These are phyloP conservation scores for Eucalyptus regnans DNA, from an alignment of 345 rosid species.

Conservation along the genomic window DNA sequence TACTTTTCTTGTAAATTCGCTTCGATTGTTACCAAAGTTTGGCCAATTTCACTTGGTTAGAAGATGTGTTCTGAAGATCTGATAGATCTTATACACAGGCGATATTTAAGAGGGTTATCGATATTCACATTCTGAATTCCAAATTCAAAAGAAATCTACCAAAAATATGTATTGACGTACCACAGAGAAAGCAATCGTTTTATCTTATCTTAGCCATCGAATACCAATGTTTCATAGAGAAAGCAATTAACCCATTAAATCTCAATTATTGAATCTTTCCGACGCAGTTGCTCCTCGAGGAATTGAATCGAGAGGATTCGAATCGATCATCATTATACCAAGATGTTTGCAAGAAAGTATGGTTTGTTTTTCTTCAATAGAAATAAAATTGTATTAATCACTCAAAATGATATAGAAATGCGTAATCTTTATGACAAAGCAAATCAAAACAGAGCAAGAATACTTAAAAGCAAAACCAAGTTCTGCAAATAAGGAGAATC, in stretches of 20 bases:
- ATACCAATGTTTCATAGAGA: not conserved
- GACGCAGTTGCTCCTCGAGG: not conserved
- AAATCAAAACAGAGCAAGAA: no score
- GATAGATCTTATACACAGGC: not conserved
- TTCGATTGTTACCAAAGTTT: not conserved
- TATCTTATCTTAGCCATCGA: not conserved
- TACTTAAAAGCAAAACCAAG: no score
- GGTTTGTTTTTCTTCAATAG: not conserved
- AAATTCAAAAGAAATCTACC: not conserved
- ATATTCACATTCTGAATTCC: not conserved
- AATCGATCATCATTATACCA: not conserved
- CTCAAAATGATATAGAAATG: no score
- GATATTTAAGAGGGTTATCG: no score
- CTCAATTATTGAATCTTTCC: not conserved
- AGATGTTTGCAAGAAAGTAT: not conserved
- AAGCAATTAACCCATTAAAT: not conserved
- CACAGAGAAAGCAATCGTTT: not conserved
- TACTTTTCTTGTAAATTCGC: not conserved
- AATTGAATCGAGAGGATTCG: not conserved
- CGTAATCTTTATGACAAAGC: no score
- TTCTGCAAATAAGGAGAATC: no score
- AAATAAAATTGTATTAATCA: no score
- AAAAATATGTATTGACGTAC: not conserved
- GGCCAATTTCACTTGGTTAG: not conserved
- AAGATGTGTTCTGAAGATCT: not conserved